Conservation (phyloP, 768 basidiomycete species). For the Rhizopogon vinicolor region DNA sequence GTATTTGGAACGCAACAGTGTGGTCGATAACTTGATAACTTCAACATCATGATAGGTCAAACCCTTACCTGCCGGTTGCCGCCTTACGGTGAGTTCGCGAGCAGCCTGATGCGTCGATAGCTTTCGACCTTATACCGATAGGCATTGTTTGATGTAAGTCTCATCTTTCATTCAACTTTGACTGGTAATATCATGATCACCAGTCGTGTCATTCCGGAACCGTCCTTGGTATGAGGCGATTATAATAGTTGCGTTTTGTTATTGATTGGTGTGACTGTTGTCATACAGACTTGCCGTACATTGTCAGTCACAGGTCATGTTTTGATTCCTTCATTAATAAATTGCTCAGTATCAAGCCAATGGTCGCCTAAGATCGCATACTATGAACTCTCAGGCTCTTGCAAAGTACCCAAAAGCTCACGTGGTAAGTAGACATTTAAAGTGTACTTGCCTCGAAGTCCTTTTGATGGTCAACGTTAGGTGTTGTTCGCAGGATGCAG, state of each 20-base stretch:
- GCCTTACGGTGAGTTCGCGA: neutral
- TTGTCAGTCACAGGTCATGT: conserved; percentile 5
- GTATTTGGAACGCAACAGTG: neutral
- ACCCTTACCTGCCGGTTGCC: neutral
- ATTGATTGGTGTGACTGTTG: neutral
- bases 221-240: neutral
- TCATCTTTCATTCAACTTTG: neutral
- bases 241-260: neutral
- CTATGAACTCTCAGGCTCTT: neutral
- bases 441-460: neutral
- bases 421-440: neutral
- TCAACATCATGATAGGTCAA: neutral
- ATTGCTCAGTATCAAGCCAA: neutral
- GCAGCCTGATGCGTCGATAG: neutral
- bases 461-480: neutral
- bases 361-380: neutral
- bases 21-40: neutral
- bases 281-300: conserved; percentile 21
- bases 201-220: conserved; percentile 5
- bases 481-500: neutral
- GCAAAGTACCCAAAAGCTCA: neutral
- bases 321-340: neutral
- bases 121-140: neutral
- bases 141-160: conserved; percentile 6
- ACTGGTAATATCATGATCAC: neutral